Percentiles rank a stretch among this genome's conserved stretches.
Evolutionary conservation across 2,329 filamentous ascomycete species (phyloP).

Genomic region (Zymoseptoria pseudotritici): DNA sequence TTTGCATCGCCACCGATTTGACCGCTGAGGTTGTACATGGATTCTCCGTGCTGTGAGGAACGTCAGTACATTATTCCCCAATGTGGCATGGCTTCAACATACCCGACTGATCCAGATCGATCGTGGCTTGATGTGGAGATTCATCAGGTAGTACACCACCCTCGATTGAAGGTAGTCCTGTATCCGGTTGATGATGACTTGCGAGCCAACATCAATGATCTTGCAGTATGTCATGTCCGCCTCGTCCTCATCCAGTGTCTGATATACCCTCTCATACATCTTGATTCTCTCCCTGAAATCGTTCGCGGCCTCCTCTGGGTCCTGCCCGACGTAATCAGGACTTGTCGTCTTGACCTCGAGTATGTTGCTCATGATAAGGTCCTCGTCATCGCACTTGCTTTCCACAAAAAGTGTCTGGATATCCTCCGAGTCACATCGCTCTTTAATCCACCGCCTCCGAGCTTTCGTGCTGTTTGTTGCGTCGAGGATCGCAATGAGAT

Average conservation of each 20-base stretch:
- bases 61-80: conserved; percentile 4
- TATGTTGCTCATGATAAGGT: conserved; percentile 96
- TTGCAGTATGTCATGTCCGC: conserved; percentile 88
- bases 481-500: conserved; percentile 87
- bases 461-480: conserved; percentile 93
- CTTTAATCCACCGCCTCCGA: conserved; percentile 82
- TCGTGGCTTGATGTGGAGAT: conserved; percentile 90
- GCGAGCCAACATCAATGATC: conserved; percentile 90
- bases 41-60: conserved; percentile 73
- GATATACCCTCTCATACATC: conserved; percentile 96
- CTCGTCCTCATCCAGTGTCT: conserved; percentile 87
- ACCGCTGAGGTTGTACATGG: conserved; percentile 80
- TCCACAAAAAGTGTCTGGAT: conserved; percentile 94
- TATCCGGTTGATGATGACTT: conserved; percentile 97
- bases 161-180: conserved; percentile 94
- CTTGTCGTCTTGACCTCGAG: conserved; percentile 86
- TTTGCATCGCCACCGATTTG: conserved; percentile 89
- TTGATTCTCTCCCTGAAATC: conserved; percentile 92
- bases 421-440: conserved; percentile 61
- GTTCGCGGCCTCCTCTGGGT: conserved; percentile 80
- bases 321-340: conserved; percentile 88
- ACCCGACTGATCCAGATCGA: conserved; percentile 88
- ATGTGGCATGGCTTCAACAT: conserved; percentile 4
- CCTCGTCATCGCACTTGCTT: conserved; percentile 92
- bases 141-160: conserved; percentile 97